Base-by-base conservation (phyloP, 1,284 basidiomycete genomes). In the Hemileia vastatrix region DNA sequence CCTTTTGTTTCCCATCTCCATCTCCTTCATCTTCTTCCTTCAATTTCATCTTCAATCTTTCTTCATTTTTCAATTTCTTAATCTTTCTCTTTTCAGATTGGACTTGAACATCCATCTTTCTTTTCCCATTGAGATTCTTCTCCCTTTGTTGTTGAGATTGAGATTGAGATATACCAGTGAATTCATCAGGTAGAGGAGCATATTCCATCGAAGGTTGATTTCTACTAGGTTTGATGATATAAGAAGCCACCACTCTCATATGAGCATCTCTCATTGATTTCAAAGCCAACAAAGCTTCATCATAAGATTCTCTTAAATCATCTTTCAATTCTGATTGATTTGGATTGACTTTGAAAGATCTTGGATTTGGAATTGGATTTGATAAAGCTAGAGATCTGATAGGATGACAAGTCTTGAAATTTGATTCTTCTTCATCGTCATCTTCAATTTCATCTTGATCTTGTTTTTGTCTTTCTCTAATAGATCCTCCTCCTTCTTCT, bases 331-430 rank as follows among this genome's bases (percentile, higher is more conserved):
- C 11, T 11, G 15, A 40, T 40, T 40, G 8, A 47, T 23, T 23
- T 23, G 21, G 18, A 18, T 23, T 23, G 45, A 47, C 21, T 23
- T 47, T 23, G 68, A 79, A 57, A 97, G 83, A 72, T 95, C 90
- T 49, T 81, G 80, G 43, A 40, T 40, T 40, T 9, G 15, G 9
- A 43, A 45, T 44, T n/a, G 61, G 64, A 47, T 65, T 63, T 31
- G 61, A 65, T 23, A 71, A 56, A 5, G 70, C 71, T 1, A 72
- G 63, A 45, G 67, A 64, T 18, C 71, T 70, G 49, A 72, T 67
- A 1, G 71, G 71, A 40, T 71, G 68, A 44, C 62, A 63, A 3
- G 53, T 47, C 43, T 63, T 63, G 8, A 11, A 9, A 11, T 9
- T 40, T 11, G 36, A 15, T 40, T 40, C 36, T 40, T 40, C 11